Evolutionary conservation across 805 yeast species (phyloP), one percentile per base, ranked within the genome.

Genomic region (Suhomyces xylopsoci): DNA sequence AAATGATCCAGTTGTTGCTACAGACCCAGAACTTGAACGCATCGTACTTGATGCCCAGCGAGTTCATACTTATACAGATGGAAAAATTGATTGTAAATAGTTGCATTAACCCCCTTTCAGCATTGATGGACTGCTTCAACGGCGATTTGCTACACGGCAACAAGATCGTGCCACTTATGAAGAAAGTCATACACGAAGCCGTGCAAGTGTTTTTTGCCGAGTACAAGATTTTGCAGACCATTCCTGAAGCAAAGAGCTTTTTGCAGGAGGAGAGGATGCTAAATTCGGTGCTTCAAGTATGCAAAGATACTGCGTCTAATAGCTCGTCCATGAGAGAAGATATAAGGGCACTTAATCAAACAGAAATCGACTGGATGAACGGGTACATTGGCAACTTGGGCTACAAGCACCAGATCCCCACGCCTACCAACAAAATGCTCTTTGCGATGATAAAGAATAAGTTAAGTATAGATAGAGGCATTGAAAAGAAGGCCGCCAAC

Each of bases 341-440:
- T 60, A 70, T 83, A 15, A 61, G 74, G 45, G 64, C 69, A 56
- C 69, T 80, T 53, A 78, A 81, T 58, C 78, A 75, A 14, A 88
- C 94, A 0, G 99, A 93, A 64, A 81, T 93, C 19, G 88, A 85
- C 55, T 87, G 81, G 64, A 85, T 93, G 54, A 94, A 92, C 64
- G 97, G 97, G 1, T 90, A 83, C 62, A 76, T 92, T 10, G 85
- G 80, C 1, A 64, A 62, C 6, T 68, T 83, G 49, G 96, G 89
- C 1, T 59, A 67, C 28, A 69, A 72, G 53, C 68, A 77, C 46
- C 73, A 76, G 0, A 46, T 74, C 1, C 59, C 70, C 1, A 79
- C 85, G 1, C 77, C 77, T 1, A 69, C 77, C 45, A 86, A 86
- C 63, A 62, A 62, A 28, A 69, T 80, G 54, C 60, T 87, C 42